phyloP scores from a whole-genome alignment of 176 grass and related monocot genomes.

The Ananas comosus region DNA sequence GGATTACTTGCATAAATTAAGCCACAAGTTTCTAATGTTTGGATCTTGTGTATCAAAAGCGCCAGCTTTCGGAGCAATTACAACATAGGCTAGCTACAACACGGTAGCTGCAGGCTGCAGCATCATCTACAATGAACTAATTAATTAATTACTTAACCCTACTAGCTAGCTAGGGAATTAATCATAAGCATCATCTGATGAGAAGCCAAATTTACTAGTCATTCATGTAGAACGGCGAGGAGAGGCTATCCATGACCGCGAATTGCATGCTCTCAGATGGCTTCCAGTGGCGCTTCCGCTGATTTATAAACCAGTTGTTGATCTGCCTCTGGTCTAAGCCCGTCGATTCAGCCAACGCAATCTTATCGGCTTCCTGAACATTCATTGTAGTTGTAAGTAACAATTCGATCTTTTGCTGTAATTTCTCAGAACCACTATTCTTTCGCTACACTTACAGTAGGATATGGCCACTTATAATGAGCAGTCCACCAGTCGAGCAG shows the following conservation, averaged over 20 bases:
- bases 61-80: too few relatives aligned
- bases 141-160: too few relatives aligned
- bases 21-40: too few relatives aligned
- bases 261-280: constrained; percentile 25
- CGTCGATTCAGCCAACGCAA: constrained; percentile 16
- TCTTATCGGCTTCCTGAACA: constrained; percentile 13
- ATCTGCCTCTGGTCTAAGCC: constrained; percentile 24
- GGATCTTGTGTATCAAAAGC: too few relatives aligned
- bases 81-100: too few relatives aligned
- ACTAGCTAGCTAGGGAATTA: background rate
- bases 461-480: constrained; percentile 4
- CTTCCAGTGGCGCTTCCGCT: constrained; percentile 25
- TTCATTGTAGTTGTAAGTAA: too few relatives aligned
- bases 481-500: constrained; percentile 4
- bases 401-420: background rate
- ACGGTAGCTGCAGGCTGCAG: too few relatives aligned
- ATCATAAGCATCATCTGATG: background rate
- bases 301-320: constrained; percentile 29
- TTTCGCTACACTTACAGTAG: background rate
- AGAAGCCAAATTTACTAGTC: background rate
- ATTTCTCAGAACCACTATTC: background rate
- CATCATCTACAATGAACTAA: too few relatives aligned
- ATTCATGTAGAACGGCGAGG: background rate
- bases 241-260: constrained; percentile 11
- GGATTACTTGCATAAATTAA: too few relatives aligned